phyloP scores from a whole-genome alignment of 2,329 filamentous ascomycete genomes.

The Aureobasidium leucospermi region DNA sequence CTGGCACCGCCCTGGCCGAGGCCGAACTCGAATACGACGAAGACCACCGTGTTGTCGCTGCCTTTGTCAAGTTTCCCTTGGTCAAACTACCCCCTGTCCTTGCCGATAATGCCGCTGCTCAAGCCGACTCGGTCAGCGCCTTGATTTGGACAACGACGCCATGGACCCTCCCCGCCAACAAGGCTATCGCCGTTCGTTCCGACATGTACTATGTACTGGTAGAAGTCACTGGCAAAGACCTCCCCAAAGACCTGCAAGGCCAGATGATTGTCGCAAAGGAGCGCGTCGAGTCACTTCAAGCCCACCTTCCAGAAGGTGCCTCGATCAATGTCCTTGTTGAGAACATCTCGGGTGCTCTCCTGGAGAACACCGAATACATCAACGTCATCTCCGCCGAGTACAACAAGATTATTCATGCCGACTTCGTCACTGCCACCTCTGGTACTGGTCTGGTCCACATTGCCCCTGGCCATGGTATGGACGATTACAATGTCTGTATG shows the following conservation, averaged over 20 bases:
- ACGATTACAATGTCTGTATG: slow-evolving; percentile 82
- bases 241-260: slow-evolving; percentile 35
- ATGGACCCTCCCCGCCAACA: slow-evolving; percentile 93
- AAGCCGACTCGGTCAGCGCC: slow-evolving; percentile 56
- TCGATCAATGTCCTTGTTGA: slow-evolving; percentile 41
- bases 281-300: slow-evolving; percentile 53
- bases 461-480: slow-evolving; percentile 91
- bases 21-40: slow-evolving; percentile 80
- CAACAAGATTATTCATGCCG: slow-evolving; percentile 65
- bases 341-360: slow-evolving; percentile 55
- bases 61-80: slow-evolving; percentile 75
- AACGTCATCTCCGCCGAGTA: slow-evolving; percentile 59
- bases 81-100: slow-evolving; percentile 39
- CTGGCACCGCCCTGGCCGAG: slow-evolving; percentile 71
- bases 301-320: slow-evolving; percentile 44
- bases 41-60: slow-evolving; percentile 61
- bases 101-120: slow-evolving; percentile 25
- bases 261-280: slow-evolving; percentile 64
- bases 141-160: slow-evolving; percentile 98
- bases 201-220: slow-evolving; percentile 69
- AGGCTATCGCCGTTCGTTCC: slow-evolving; percentile 73
- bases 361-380: slow-evolving; percentile 60
- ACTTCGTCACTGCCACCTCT: slow-evolving; percentile 85
- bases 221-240: slow-evolving; percentile 34
- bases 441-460: slow-evolving; percentile 92